These are phyloP conservation scores for Millerozyma acaciae DNA, from an alignment of 805 yeast genomes.

Conservation along the genomic window DNA sequence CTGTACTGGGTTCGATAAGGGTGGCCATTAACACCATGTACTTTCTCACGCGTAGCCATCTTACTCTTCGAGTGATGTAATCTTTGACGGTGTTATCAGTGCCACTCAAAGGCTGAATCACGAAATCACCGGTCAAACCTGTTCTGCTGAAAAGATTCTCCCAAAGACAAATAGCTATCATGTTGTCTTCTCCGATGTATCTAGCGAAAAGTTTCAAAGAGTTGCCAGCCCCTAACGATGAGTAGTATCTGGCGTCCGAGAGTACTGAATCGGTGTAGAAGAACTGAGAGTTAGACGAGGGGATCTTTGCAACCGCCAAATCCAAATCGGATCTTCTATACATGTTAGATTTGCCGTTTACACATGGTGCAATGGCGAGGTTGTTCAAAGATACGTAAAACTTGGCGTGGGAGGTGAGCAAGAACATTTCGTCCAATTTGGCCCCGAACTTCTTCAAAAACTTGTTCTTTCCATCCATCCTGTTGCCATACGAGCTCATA, in stretches of 20 bases:
- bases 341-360: constrained; percentile 83
- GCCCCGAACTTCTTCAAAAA: constrained; percentile 48
- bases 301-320: constrained; percentile 45
- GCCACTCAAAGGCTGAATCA: constrained; percentile 61
- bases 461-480: constrained; percentile 6
- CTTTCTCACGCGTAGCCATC: constrained; percentile 85
- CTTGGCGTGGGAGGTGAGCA: constrained; percentile 79
- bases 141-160: constrained; percentile 61
- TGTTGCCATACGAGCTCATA: constrained; percentile 2
- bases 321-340: constrained; percentile 68
- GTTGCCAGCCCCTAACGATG: constrained; percentile 33
- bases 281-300: constrained; percentile 21
- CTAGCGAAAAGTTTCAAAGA: constrained; percentile 70
- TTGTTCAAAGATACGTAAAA: constrained; percentile 78
- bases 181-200: constrained; percentile 88
- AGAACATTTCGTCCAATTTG: constrained; percentile 77
- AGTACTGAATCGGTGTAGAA: constrained; percentile 28
- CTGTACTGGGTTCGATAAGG: constrained; percentile 82
- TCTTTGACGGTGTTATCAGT: constrained; percentile 44
- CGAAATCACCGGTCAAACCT: constrained; percentile 74
- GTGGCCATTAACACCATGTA: constrained; percentile 88
- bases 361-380: constrained; percentile 78
- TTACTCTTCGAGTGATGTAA: constrained; percentile 62
- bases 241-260: constrained; percentile 24
- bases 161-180: constrained; percentile 88